Base-by-base conservation (phyloP, 2,329 filamentous ascomycete species). In the Claviceps humidiphila region DNA sequence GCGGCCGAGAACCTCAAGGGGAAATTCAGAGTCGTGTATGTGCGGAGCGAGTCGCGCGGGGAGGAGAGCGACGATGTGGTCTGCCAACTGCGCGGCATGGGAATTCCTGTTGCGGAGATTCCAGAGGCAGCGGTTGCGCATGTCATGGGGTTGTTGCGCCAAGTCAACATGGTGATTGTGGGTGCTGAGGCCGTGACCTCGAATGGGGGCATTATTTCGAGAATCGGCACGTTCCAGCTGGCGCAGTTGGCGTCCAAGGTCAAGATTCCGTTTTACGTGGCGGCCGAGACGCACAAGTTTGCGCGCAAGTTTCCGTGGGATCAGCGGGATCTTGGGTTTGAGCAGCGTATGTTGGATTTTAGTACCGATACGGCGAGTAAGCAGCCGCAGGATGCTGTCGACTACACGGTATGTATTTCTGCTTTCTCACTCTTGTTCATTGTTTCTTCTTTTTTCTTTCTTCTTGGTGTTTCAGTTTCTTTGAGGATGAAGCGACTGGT, bases 281-380 rank as follows among this genome's bases (percentile, higher is more conserved):
- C 93, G 5, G 86, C 86, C 1, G 93, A 98, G 72, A 94, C 87
- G 61, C 93, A 98, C 74, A 98, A 98, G 71, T 96, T 98, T 64
- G 89, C 94, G 46, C 79, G 89, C 61, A 77, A 93, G 52, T 93
- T 90, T 61, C 88, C 91, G 1, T 71, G 93, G 22, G 82, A 84
- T 56, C 89, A 95, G 68, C 81, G 84, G 54, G 87, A 93, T 63
- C 72, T 95, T 54, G 87, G 87, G 0, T 72, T 95, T 58, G 78
- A 85, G 63, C 89, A 95, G 68, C 77, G 81, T 38, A 77, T 94
- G 14, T 74, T 93, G 54, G 80, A 87, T 48, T 94, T 93, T 65
- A 75, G 75, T 59, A 80, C 79, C 1, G 73, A 77, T 5, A 72
- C 57, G 13, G 49, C 60, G 43, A 71, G 68, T 52, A 65, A 77